Percentiles rank a stretch among this genome's conserved stretches.
Conservation (phyloP, 768 basidiomycete genomes). For the Agrocybe chaxingu region DNA sequence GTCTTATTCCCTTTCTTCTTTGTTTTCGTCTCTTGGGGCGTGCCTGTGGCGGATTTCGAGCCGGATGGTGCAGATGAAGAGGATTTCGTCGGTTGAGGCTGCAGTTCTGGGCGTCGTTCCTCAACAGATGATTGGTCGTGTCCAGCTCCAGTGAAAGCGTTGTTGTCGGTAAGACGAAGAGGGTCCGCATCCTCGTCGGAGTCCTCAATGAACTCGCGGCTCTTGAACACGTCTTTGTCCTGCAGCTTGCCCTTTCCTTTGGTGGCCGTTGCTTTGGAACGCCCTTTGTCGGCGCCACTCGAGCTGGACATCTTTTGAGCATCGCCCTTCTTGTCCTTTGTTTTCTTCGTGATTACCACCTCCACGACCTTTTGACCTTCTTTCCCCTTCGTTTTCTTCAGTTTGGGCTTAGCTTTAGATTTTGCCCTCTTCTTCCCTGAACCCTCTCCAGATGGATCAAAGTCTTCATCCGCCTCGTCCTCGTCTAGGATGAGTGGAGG, state of each 20-base stretch:
- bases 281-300: constrained; percentile 15
- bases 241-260: constrained; percentile 30
- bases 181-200: constrained; percentile 20
- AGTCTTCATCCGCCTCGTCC: constrained; percentile 26
- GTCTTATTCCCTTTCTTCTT: too few species aligned
- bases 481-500: constrained; percentile 13
- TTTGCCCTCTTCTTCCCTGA: constrained; percentile 15
- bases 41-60: too few species aligned
- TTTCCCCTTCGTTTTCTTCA: constrained; percentile 11
- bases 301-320: too few species aligned
- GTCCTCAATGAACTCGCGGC: constrained; percentile 40
- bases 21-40: too few species aligned
- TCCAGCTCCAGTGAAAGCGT: too few species aligned
- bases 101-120: too few species aligned
- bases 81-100: too few species aligned
- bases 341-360: constrained; percentile 20
- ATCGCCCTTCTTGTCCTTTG: constrained; percentile 5
- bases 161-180: neutral
- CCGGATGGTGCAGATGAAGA: too few species aligned
- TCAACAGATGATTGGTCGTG: too few species aligned
- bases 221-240: constrained; percentile 36
- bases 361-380: constrained; percentile 15
- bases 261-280: constrained; percentile 21
- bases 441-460: constrained; percentile 16
- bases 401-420: constrained; percentile 9